Base-by-base conservation (phyloP, 177 flowering plant genomes). In the Vitis hybrid region DNA sequence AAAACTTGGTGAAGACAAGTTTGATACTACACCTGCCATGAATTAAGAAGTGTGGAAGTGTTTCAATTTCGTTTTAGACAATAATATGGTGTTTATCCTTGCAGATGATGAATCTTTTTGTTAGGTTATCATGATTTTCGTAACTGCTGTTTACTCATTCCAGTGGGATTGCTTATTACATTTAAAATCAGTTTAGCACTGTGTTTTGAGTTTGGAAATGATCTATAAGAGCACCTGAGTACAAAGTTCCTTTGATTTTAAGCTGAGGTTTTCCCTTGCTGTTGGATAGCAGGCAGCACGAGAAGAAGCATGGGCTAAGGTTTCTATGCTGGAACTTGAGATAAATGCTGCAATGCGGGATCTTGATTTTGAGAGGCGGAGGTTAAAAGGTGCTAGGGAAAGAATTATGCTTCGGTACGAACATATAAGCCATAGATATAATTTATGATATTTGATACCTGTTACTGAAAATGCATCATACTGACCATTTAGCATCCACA, bases 241-340 rank as follows among this genome's bases (percentile, higher is more conserved):
- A 6, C 46, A 35, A 35, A 35, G 11, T 57, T 40, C n/a, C 27
- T 58, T 58, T 27, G 27, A 52, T 68, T 64, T 79, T 71, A 74
- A 86, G 84, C 88, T 87, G 91, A 90, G 82, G 71, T 70, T 71
- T 77, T 75, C 67, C 46, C 57, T 70, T 88, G 82, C 57, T 85
- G 84, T 75, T 70, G 90, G 46, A 76, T 93, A 93, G 99, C 99
- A 96, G 99, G 90, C 92, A 62, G 98, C 97, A 74, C 91, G 99
- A 72, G 99, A 96, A 80, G 99, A 93, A 81, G 99, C 99, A 62
- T 93, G 99, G 98, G 93, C 95, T 35, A 93, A 91, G 81, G 97
- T 93, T 60, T 96, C 99, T 65, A 74, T 81, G 13, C 91, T 96
- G 64, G 98, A 92, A 73, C 93, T 96, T 69, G 95, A 96, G 77